Percentiles rank a stretch among this genome's conserved stretches.
These are phyloP conservation scores for Aspergillus udagawae DNA, from an alignment of 2,329 filamentous ascomycete genomes.

Conservation along the genomic window DNA sequence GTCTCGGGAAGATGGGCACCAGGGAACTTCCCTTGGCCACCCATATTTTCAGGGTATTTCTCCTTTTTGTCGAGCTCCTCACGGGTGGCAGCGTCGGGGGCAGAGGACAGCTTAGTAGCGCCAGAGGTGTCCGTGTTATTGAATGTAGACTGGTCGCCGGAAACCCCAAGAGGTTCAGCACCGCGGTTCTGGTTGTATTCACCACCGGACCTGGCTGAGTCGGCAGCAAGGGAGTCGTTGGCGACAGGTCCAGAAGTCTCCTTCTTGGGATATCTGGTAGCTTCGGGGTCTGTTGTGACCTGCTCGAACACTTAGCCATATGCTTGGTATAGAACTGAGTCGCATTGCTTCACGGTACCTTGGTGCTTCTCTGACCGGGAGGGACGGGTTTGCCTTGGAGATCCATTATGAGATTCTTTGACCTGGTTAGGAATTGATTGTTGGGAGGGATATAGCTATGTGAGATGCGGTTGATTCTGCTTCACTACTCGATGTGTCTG, in stretches of 20 bases:
- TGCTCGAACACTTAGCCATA: constrained; percentile 1
- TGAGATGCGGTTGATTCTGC: constrained; percentile 1
- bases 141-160: constrained; percentile 51
- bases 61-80: constrained; percentile 42
- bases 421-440: background rate
- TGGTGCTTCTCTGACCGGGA: constrained; percentile 30
- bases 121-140: constrained; percentile 54
- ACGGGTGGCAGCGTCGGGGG: constrained; percentile 44
- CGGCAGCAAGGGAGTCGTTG: constrained; percentile 69
- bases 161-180: constrained; percentile 47
- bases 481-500: background rate
- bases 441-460: background rate
- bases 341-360: constrained; percentile 21
- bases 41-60: constrained; percentile 38
- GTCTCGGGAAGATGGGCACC: constrained; percentile 31
- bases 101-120: constrained; percentile 49
- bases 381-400: constrained; percentile 37
- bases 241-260: constrained; percentile 64
- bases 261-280: constrained; percentile 48
- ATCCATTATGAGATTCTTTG: constrained; percentile 31
- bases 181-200: constrained; percentile 58
- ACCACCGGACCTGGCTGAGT: constrained; percentile 61
- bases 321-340: background rate
- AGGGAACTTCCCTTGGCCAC: constrained; percentile 36
- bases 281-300: constrained; percentile 46